Evolutionary conservation across 2,329 filamentous ascomycete species (phyloP).

Genomic region (Fusarium graminum): DNA sequence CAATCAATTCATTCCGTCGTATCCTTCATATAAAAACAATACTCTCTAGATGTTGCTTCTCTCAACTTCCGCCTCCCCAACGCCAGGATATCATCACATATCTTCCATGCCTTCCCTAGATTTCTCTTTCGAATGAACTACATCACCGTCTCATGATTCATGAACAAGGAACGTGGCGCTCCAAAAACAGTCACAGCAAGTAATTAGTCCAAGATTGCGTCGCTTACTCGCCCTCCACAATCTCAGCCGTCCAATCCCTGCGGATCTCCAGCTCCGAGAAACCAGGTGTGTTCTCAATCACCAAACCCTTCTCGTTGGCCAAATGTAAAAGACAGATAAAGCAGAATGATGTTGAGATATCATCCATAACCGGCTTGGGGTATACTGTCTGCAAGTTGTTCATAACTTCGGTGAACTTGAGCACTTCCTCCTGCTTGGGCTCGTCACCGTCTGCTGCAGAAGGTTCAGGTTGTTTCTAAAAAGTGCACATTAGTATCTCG

Average conservation of each 20-base stretch:
- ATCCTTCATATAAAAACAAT: constrained; percentile 33
- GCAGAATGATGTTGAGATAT: constrained; percentile 93
- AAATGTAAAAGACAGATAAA: constrained; percentile 94
- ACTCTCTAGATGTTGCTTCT: constrained; percentile 25
- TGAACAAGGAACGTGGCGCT: constrained; percentile 3
- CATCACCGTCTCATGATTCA: constrained; percentile 9
- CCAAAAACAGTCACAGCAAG: constrained; percentile 17
- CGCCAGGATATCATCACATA: constrained; percentile 43
- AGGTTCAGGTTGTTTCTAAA: constrained; percentile 41
- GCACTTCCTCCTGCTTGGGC: constrained; percentile 60
- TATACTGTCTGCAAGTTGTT: constrained; percentile 89
- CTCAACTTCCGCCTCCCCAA: constrained; percentile 31
- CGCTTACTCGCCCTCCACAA: constrained; percentile 58
- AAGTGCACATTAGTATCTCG: constrained; percentile 24
- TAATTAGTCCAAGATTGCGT: constrained; percentile 11
- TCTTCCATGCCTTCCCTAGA: constrained; percentile 25
- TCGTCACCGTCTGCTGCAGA: constrained; percentile 50
- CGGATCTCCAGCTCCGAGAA: constrained; percentile 71
- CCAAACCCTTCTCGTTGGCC: constrained; percentile 91
- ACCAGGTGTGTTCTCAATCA: constrained; percentile 74
- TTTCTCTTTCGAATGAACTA: constrained; percentile 25
- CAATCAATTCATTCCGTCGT: constrained; percentile 35
- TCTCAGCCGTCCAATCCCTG: constrained; percentile 72
- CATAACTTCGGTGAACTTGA: constrained; percentile 94
- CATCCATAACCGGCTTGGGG: constrained; percentile 84